Conservation (phyloP, 2,329 filamentous ascomycete species). For the Macroventuria anomochaeta region DNA sequence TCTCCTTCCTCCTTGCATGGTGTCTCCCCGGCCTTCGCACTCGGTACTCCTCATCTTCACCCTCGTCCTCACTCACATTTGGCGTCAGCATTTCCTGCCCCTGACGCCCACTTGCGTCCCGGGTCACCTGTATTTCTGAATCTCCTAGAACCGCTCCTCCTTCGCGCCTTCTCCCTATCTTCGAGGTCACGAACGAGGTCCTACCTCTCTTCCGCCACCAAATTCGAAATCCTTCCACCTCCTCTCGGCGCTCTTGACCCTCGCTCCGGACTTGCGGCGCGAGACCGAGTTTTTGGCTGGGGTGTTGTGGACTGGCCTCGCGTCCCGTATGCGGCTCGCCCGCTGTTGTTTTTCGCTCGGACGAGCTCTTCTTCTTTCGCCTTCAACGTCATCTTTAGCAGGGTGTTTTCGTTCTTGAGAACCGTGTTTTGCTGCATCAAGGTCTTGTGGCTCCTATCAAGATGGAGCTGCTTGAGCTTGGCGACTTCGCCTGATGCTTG, state of each 20-base stretch:
- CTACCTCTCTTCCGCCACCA: constrained; percentile 10
- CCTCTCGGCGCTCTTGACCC: not conserved
- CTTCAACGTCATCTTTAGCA: constrained; percentile 23
- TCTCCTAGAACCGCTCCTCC: not conserved
- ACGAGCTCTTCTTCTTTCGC: constrained; percentile 34
- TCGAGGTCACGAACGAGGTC: not conserved
- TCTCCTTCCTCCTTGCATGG: no score
- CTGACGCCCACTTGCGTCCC: no score
- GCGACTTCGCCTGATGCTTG: constrained; percentile 27
- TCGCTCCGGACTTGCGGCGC: constrained; percentile 37
- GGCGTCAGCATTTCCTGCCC: no score
- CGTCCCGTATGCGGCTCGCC: constrained; percentile 36
- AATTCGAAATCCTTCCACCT: constrained; percentile 2
- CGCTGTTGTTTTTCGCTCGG: constrained; percentile 24
- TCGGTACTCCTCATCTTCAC: not conserved
- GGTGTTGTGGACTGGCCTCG: constrained; percentile 40
- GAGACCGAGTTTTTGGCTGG: constrained; percentile 33
- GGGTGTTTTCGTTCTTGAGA: constrained; percentile 18
- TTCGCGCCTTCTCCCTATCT: not conserved
- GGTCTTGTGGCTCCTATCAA: constrained; percentile 21
- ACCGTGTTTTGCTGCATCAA: constrained; percentile 15
- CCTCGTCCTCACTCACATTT: not conserved
- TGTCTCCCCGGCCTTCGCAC: not conserved
- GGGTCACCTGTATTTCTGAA: not conserved
- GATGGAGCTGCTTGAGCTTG: constrained; percentile 28